These are phyloP conservation scores for Starmerella sirachaensis DNA, from an alignment of 805 yeast genomes.

Conservation along the genomic window DNA sequence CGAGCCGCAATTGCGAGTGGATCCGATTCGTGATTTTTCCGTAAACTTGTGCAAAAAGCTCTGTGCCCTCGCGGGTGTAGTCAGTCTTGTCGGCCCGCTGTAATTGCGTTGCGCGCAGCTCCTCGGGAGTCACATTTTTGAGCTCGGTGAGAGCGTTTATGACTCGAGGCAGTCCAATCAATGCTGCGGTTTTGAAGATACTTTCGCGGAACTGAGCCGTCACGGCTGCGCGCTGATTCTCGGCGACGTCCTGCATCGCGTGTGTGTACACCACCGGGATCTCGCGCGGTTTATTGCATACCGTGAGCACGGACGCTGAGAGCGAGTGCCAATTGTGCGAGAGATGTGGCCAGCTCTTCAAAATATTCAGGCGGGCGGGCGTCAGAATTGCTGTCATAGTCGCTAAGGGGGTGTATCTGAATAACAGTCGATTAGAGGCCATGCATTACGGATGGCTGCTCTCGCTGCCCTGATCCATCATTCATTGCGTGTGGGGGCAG, in stretches of 20 bases:
- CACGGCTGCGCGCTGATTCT: conserved; percentile 24
- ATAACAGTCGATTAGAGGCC: too few relatives aligned
- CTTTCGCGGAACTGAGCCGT: conserved; percentile 62
- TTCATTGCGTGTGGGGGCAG: too few relatives aligned
- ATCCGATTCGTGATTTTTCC: conserved; percentile 63
- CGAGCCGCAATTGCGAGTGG: conserved; percentile 48
- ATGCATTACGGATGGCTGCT: too few relatives aligned
- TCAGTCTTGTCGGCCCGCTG: conserved; percentile 22
- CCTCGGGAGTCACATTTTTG: conserved; percentile 50
- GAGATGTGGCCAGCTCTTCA: conserved; percentile 46
- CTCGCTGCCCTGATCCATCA: too few relatives aligned
- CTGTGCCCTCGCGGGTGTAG: conserved; percentile 38
- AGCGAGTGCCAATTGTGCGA: conserved; percentile 58
- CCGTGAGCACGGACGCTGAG: conserved; percentile 72
- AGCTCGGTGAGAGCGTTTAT: conserved; percentile 65
- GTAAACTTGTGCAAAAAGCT: conserved; percentile 64
- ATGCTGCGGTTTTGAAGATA: conserved; percentile 61
- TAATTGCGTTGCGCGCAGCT: conserved; percentile 30
- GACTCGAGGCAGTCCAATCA: conserved; percentile 73
- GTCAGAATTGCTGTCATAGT: conserved; percentile 30
- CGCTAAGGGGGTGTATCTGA: background rate
- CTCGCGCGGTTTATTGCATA: conserved; percentile 71
- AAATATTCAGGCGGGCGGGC: conserved; percentile 41
- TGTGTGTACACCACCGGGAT: conserved; percentile 63
- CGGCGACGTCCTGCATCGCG: conserved; percentile 34